These are phyloP conservation scores for Hypericum androsaemum DNA, from an alignment of 345 rosid species.

Conservation along the genomic window DNA sequence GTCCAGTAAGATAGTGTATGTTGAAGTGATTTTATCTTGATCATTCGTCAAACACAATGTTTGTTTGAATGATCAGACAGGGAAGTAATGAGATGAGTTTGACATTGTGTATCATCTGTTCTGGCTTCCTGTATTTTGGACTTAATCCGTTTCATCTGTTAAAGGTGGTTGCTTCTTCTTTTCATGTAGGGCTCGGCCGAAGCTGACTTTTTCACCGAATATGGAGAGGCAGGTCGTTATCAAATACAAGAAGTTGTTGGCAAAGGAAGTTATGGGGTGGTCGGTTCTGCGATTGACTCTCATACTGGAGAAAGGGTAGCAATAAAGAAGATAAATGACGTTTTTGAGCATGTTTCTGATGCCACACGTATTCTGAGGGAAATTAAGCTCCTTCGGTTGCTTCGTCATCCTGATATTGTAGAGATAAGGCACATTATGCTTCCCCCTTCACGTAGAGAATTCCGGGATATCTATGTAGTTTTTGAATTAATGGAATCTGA, in stretches of 20 bases:
- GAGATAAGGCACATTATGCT: conserved; percentile 94
- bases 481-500: conserved; percentile 99
- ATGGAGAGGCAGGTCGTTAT: conserved; percentile 88
- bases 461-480: conserved; percentile 85
- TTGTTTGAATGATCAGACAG: too few species aligned
- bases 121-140: too few species aligned
- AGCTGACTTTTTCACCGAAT: conserved; percentile 87
- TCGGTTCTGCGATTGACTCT: conserved; percentile 77
- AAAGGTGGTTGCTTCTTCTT: too few species aligned
- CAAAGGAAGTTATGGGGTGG: conserved; percentile 98
- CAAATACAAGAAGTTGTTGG: conserved; percentile 91
- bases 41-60: too few species aligned
- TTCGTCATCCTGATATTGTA: conserved; percentile 90
- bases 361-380: conserved; percentile 94
- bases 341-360: conserved; percentile 95
- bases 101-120: too few species aligned
- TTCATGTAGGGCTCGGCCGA: conserved; percentile 43
- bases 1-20: too few species aligned
- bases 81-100: too few species aligned
- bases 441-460: conserved; percentile 95
- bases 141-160: too few species aligned
- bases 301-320: conserved; percentile 88
- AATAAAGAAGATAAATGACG: conserved; percentile 90
- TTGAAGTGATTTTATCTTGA: too few species aligned
- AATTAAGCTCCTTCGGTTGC: conserved; percentile 85